These are phyloP conservation scores for Pichia manshurica DNA, from an alignment of 805 yeast species.

Conservation along the genomic window DNA sequence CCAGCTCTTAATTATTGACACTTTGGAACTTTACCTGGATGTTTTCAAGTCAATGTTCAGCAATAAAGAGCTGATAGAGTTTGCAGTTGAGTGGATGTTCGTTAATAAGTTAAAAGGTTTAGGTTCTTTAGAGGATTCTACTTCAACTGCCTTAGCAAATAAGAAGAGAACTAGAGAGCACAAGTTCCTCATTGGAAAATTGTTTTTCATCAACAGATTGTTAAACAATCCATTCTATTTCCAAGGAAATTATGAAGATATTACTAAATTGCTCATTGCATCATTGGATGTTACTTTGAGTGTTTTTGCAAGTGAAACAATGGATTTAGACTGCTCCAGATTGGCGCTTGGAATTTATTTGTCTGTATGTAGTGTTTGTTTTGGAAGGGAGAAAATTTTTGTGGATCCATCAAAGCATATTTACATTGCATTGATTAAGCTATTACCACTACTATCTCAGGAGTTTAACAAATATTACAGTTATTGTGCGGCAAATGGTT, in stretches of 20 bases:
- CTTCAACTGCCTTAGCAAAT: conserved; percentile 25
- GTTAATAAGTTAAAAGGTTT: conserved; percentile 54
- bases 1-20: conserved; percentile 58
- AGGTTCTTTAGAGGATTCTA: conserved; percentile 35
- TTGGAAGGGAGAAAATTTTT: conserved; percentile 18
- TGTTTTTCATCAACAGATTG: conserved; percentile 54
- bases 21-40: conserved; percentile 49
- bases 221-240: conserved; percentile 28
- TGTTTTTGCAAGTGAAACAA: conserved; percentile 42
- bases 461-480: conserved; percentile 49
- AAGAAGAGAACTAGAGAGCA: conserved; percentile 46
- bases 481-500: conserved; percentile 39
- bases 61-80: conserved; percentile 35
- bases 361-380: conserved; percentile 36
- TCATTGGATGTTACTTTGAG: conserved; percentile 55
- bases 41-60: conserved; percentile 37
- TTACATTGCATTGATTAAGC: conserved; percentile 43
- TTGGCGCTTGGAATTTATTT: conserved; percentile 56
- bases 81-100: conserved; percentile 42
- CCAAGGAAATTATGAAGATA: conserved; percentile 20
- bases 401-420: conserved; percentile 31
- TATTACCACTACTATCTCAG: conserved; percentile 48
- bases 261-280: conserved; percentile 35
- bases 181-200: conserved; percentile 48
- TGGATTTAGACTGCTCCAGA: conserved; percentile 55